Evolutionary conservation across 78 protist species (phyloP).

Genomic region (Monosiga brevicollis): DNA sequence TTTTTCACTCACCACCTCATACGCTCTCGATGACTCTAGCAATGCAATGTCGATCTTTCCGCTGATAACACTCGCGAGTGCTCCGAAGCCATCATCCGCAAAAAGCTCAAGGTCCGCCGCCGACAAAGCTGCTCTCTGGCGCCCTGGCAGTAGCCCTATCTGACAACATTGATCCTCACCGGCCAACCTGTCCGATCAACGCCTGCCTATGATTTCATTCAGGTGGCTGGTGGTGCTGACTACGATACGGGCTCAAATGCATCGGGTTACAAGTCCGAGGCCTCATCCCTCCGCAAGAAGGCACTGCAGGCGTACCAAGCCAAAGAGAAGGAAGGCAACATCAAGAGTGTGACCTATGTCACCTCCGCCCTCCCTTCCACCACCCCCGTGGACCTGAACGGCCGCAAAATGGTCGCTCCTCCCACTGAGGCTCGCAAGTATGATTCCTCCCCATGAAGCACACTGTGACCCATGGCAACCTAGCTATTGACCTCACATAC

Average conservation of each 20-base stretch:
- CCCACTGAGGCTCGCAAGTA: not conserved
- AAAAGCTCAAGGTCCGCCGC: not conserved
- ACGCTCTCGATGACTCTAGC: no score
- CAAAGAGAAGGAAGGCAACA: slow-evolving; percentile 6
- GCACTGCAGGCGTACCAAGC: not conserved
- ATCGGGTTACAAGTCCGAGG: slow-evolving; percentile 4
- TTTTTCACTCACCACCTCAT: no score
- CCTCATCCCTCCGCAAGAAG: not conserved
- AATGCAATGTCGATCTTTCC: slow-evolving; percentile 2
- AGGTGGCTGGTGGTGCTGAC: slow-evolving; percentile 35
- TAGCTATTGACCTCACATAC: no score
- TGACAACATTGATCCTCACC: no score
- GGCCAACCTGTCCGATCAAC: no score
- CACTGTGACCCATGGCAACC: no score
- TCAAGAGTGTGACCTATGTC: not conserved
- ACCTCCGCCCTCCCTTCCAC: not conserved
- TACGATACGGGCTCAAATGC: slow-evolving; percentile 24
- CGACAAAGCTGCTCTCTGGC: no score
- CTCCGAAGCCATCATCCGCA: not conserved
- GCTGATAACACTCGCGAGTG: not conserved
- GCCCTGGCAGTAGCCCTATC: no score
- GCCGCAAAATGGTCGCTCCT: slow-evolving; percentile 14
- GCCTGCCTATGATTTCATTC: not conserved
- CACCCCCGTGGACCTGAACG: slow-evolving; percentile 5
- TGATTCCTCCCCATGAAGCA: no score